A percentile compares a stretch with the other conserved stretches of the same genome.
Conservation (phyloP, 345 rosid genomes). For the Euphorbia pulcherrima region DNA sequence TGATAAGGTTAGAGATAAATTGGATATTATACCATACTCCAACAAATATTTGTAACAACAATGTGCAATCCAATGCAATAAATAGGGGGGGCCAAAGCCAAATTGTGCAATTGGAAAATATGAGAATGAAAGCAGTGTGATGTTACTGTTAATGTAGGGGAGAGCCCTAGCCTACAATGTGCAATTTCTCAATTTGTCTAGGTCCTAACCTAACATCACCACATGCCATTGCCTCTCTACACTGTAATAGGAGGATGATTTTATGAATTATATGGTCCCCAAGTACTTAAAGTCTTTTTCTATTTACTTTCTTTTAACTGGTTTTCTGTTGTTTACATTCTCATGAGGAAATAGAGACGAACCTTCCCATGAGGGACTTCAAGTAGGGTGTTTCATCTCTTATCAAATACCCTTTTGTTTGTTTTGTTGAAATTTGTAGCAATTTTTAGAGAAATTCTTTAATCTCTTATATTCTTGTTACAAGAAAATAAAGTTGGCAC, state of each 20-base stretch:
- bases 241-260: background rate
- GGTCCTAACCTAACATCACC: conserved; percentile 16
- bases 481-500: too few species aligned
- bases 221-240: conserved; percentile 16
- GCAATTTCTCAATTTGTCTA: conserved; percentile 28
- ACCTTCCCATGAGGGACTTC: background rate
- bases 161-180: conserved; percentile 10
- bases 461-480: too few species aligned
- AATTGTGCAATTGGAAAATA: background rate
- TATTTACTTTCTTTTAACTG: too few species aligned
- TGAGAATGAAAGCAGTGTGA: background rate
- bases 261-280: conserved; percentile 12
- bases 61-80: too few species aligned
- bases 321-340: background rate
- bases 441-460: too few species aligned
- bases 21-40: too few species aligned
- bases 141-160: conserved; percentile 8
- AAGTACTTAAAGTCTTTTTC: too few species aligned
- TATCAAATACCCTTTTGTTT: too few species aligned
- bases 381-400: too few species aligned
- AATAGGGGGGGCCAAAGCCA: too few species aligned
- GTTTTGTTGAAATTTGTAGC: too few species aligned
- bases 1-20: background rate
- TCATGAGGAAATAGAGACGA: background rate
- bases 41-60: too few species aligned